Evolutionary conservation across 805 yeast genomes (phyloP).

Genomic region (Wickerhamomyces kurtzmanii): DNA sequence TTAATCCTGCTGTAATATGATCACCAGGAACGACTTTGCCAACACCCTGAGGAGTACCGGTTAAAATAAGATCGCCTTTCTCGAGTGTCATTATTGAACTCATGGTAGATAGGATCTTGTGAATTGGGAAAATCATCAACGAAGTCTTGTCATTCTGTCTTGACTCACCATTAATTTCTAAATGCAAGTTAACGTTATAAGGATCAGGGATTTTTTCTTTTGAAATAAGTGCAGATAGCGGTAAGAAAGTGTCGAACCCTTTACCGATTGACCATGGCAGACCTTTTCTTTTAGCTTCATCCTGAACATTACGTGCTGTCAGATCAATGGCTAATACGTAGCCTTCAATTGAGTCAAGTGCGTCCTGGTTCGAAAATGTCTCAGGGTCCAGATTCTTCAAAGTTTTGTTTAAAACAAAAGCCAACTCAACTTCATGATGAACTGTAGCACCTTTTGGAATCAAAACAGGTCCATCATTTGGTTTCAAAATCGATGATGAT

Average conservation of each 20-base stretch:
- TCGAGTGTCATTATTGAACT: constrained; percentile 86
- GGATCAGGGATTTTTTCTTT: constrained; percentile 62
- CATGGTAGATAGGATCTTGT: constrained; percentile 69
- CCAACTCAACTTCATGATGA: constrained; percentile 93
- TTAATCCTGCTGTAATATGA: constrained; percentile 51
- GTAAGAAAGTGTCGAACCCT: constrained; percentile 94
- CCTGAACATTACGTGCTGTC: constrained; percentile 95
- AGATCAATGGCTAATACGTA: constrained; percentile 86
- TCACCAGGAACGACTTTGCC: constrained; percentile 80
- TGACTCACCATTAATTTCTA: constrained; percentile 59
- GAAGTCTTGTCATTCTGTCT: constrained; percentile 70
- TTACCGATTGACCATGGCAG: constrained; percentile 96
- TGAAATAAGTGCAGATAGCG: constrained; percentile 68
- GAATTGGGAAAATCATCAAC: constrained; percentile 84
- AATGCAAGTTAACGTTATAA: constrained; percentile 50
- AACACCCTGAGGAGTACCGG: constrained; percentile 99
- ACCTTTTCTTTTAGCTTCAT: constrained; percentile 87
- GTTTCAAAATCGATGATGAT: constrained; percentile 60
- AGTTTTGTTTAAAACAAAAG: constrained; percentile 57
- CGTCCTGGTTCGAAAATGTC: constrained; percentile 51
- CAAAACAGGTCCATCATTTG: constrained; percentile 64
- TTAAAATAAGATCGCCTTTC: constrained; percentile 82
- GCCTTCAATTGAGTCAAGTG: constrained; percentile 73
- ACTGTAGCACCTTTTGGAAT: constrained; percentile 74
- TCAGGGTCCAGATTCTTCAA: constrained; percentile 51